Base-by-base conservation (phyloP, 768 basidiomycete species). In the Pisolithus microcarpus region DNA sequence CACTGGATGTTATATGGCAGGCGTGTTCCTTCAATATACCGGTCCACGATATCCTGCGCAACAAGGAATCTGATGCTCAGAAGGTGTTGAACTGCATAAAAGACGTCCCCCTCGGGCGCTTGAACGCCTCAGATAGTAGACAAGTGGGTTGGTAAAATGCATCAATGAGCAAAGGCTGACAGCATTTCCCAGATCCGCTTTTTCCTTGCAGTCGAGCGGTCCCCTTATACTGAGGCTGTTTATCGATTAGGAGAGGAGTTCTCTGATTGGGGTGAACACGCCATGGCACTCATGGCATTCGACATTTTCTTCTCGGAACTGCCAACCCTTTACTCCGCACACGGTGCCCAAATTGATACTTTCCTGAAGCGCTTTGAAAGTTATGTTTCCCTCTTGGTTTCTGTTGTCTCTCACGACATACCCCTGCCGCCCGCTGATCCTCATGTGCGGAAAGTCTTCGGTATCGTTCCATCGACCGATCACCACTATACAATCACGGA, bases 1-100 rank as follows among this genome's bases (percentile, higher is more conserved):
- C 77, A 13, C 58, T 77, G 13, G 69, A 72, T 23, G 70, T 61
- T 0, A 59, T 81, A 16, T 82, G 81, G 80, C 59, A 55, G 9
- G 58, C 61, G 13, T 58, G 74, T 18, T 74, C 78, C 0, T 77
- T 80, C 42, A 73, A 70, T 21, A 19, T 21, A 7, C 11, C 45
- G 15, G 31, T 23, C 11, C n/a, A 36, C 3, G 16, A 3, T 52
- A 64, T 3, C 39, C 53, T 5, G 51, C 56, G 2, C 46, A 46
- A 31, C 39, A 21, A 34, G 30, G 44, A 6, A 39, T 52, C 23
- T 28, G 40, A 7, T 2, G 38, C 56, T 21, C 37, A 30, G 26
- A 24, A 44, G 5, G 42, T 65, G 10, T 8, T 11, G 9, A 34
- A 49, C n/a, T 56, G 75, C 11, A 48, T 74, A 23, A 56, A 52